Evolutionary conservation across 495 filamentous ascomycete species (phyloP), one percentile per base, ranked within the genome.

Genomic region (Aspergillus panamensis): DNA sequence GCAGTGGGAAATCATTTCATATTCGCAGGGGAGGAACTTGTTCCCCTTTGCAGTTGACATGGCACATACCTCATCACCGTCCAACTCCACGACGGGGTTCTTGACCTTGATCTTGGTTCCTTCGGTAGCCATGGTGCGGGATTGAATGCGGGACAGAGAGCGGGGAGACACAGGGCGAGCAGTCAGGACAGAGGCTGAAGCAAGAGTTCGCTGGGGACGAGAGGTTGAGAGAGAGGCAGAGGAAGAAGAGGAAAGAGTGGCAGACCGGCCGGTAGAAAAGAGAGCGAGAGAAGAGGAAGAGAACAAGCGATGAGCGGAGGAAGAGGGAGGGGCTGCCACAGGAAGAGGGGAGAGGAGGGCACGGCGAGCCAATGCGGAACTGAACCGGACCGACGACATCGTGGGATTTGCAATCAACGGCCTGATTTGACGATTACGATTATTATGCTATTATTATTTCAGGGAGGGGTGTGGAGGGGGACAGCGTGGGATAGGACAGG

Each of bases 71-170:
- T 98, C 94, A 81, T 98, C 94, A 66, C 94, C 94, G 73, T 98
- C 94, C 69, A 98, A 81, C 74, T 93, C 90, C 73, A 98, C 94
- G 68, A 98, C 85, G 58, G 94, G 94, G 76, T 95, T 97, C 84
- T 92, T 87, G 71, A 97, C 92, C 81, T 94, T 90, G 80, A 97
- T 97, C 85, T 96, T 96, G 61, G 62, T 16, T n/a, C 50, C 62
- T 61, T 76, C 72, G 61, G 73, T 69, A 56, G 76, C 72, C 76
- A 79, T 77, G 48, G 65, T 77, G 73, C 76, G 76, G 63, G 59
- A 61, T 72, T 77, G 73, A 52, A 61, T 66, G 45, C 66, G 55
- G 55, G 66, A 63, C 59, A 69, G 40, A 16, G 67, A 59, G 71
- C 60, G 71, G 69, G 68, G 57, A 63, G 69, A 61, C 50, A 60